Evolutionary conservation across 208 protist genomes (phyloP).

Genomic region (Trichomonas tenax): DNA sequence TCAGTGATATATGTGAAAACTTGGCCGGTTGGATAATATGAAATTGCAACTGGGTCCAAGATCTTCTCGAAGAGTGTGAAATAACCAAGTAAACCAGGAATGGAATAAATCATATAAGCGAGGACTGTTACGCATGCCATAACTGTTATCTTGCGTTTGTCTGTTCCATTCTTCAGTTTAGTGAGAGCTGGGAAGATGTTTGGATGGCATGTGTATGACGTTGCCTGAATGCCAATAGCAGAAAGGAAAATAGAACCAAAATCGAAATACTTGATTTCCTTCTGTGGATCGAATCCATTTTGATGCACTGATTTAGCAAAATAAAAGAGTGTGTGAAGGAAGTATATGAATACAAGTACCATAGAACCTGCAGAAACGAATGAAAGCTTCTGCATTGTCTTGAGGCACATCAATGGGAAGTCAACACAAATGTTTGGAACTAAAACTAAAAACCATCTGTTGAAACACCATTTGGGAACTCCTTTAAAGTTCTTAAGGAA

Average conservation of each 20-base stretch:
- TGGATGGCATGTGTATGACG: constrained; percentile 1
- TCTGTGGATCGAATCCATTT: background rate
- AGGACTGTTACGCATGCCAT: background rate
- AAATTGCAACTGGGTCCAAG: background rate
- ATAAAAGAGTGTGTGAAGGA: background rate
- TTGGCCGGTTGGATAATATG: background rate
- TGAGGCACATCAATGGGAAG: background rate
- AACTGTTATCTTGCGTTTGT: background rate
- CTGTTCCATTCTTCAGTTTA: background rate
- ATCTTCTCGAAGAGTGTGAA: background rate
- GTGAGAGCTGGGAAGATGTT: background rate
- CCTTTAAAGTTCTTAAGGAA: background rate
- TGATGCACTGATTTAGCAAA: background rate
- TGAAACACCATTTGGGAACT: background rate
- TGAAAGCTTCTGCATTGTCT: background rate
- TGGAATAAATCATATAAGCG: background rate
- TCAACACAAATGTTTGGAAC: background rate
- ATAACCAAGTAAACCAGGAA: background rate
- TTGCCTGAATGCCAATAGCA: background rate
- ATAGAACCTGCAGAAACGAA: background rate
- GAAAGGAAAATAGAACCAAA: background rate
- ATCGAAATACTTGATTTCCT: background rate
- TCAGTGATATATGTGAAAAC: background rate
- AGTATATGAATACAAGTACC: background rate
- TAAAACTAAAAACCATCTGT: background rate